Evolutionary conservation across 177 flowering plant species (phyloP), one percentile per base, ranked within the genome.

Genomic region (Vitis hybrid): DNA sequence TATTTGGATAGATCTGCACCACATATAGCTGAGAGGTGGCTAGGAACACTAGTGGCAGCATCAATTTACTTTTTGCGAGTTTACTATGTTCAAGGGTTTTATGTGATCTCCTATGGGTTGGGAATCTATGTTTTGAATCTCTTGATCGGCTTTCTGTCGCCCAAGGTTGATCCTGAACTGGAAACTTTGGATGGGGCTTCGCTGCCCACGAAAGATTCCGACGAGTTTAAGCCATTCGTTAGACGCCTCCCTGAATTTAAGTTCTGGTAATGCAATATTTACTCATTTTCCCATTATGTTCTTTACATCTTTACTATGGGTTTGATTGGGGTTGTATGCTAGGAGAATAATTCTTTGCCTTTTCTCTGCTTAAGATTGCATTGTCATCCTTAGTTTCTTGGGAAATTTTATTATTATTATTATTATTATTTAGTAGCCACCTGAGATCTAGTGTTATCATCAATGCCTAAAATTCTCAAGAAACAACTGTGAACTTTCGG

Each of bases 241-340:
- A 90, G 94, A 68, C 89, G 94, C 28, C 89, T 90, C 54, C 94
- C 94, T 53, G 92, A 90, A 78, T 90, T 90, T 70, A 88, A 88
- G 80, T 90, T 90, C 79, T 90, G 94, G 94, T 90, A 87, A 76
- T 38, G 47, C 47, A 5, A 38, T 38, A 38, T 38, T 5, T 5
- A 38, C 47, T 38, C 47, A 38, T 38, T 38, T 38, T 38, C 9
- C 47, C 47, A 38, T 38, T 38, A 38, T 38, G 47, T 38, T 38
- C 47, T 5, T 38, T 38, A 38, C 47, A 38, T 38, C 8, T 38
- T 38, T 5, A 38, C 0, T 7, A 38, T 38, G 47, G 7, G 47
- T 38, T 38, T 38, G 47, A 38, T 38, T 38, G 47, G 47, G 47
- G 7, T 38, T 38, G 47, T 38, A 38, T 38, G 47, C n/a, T n/a